Percentiles rank a stretch among this genome's conserved stretches.
Evolutionary conservation across 306 rosid genomes (phyloP).

Genomic region (Parietaria judaica): DNA sequence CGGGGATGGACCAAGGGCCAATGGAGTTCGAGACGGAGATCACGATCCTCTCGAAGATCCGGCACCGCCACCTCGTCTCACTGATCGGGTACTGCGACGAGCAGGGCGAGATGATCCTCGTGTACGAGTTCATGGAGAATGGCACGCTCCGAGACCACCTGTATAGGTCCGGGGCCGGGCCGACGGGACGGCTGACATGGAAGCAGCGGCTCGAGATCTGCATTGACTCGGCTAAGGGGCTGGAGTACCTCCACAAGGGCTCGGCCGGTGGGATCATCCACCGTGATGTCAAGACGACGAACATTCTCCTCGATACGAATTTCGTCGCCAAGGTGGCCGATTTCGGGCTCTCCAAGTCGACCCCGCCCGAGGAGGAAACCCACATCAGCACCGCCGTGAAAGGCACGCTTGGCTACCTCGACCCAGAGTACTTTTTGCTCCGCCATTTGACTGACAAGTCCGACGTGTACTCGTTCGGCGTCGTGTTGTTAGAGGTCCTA

Average conservation of each 20-base stretch:
- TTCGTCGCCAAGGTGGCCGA: slow-evolving; percentile 52
- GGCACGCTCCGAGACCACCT: slow-evolving; percentile 43
- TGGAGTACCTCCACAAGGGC: slow-evolving; percentile 50
- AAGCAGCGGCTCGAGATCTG: slow-evolving; percentile 49
- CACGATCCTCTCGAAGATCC: slow-evolving; percentile 47
- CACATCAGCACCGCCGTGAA: slow-evolving; percentile 43
- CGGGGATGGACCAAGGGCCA: slow-evolving; percentile 43
- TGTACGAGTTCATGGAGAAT: slow-evolving; percentile 44
- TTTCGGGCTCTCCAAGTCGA: slow-evolving; percentile 47
- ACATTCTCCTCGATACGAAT: slow-evolving; percentile 44
- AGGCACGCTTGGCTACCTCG: slow-evolving; percentile 53
- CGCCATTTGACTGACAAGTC: slow-evolving; percentile 49
- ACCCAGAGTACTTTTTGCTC: slow-evolving; percentile 43
- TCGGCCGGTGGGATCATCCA: slow-evolving; percentile 44
- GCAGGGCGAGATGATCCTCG: slow-evolving; percentile 42
- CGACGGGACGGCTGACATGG: slow-evolving; percentile 37
- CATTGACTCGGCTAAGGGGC: slow-evolving; percentile 45
- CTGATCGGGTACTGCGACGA: slow-evolving; percentile 47
- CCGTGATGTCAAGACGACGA: slow-evolving; percentile 48
- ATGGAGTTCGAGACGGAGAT: slow-evolving; percentile 45
- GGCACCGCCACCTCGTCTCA: slow-evolving; percentile 47
- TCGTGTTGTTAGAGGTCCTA: slow-evolving; percentile 44
- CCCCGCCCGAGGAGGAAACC: slow-evolving; percentile 38
- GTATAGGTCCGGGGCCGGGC: slow-evolving; percentile 4
- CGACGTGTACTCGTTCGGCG: slow-evolving; percentile 55